Evolutionary conservation across 139 green algal genomes (phyloP), one percentile per base, ranked within the genome.

Genomic region (Tetradesmus lagerheimii): DNA sequence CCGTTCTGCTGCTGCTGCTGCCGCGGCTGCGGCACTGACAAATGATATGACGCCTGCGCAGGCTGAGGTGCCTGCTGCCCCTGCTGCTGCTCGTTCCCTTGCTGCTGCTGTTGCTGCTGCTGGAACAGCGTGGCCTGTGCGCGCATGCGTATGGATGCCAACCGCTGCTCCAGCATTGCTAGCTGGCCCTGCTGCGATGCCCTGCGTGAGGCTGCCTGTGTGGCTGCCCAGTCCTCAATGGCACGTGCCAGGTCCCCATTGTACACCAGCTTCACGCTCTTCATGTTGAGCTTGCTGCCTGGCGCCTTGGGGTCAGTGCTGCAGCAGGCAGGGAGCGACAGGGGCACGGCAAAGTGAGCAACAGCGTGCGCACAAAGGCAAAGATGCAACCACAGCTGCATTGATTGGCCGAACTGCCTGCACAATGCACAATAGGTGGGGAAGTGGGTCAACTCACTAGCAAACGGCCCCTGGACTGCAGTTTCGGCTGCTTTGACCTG

Each of bases 211-310:
- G 23, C 5, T 20, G 23, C 14, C 85, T 89, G 85, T 35, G 76
- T 29, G 12, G n/a, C 43, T 27, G 29, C 85, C 85, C 85, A 89
- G 34, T 89, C 85, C 71, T 89, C 85, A 53, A 89, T 89, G 15
- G 85, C 71, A 2, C 85, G n/a, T 2, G 43, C 71, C n/a, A 89
- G 71, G 31, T 89, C 85, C 0, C 71, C 74, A 76, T 89, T 89
- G 85, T 83, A 83, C 29, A 89, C 85, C 38, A 89, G 71, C 74
- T 84, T 88, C 25, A 88, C 83, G 8, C 43, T 50, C 83, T 80
- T 80, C 83, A 88, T 88, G 62, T n/a, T 20, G 6, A 88, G 64
- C 62, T 80, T 29, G 3, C 27, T 29, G 15, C 83, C 83, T n/a
- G 83, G 83, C 3, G 37, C 76, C 62, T 88, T 88, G 27, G 83